Percentiles rank a stretch among this genome's conserved stretches.
phyloP scores from a whole-genome alignment of 2,329 filamentous ascomycete species.

The Aspergillus awamori region DNA sequence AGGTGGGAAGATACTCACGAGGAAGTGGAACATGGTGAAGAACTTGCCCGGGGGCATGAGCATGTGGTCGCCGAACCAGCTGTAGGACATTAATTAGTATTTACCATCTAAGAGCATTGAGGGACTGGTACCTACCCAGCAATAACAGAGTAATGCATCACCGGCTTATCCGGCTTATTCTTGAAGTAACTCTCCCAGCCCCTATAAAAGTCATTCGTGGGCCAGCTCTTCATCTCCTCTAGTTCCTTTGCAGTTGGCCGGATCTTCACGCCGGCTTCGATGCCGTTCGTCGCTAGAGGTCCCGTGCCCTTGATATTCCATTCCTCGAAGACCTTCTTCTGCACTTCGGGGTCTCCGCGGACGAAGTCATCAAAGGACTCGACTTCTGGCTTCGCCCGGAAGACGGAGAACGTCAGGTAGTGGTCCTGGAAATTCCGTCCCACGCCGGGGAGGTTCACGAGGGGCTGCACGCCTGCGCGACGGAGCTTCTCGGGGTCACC shows the following conservation, averaged over 20 bases:
- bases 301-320: constrained; percentile 81
- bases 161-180: constrained; percentile 81
- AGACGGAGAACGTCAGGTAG: constrained; percentile 71
- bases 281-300: constrained; percentile 75
- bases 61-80: constrained; percentile 54
- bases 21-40: constrained; percentile 83
- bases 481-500: constrained; percentile 73
- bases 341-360: constrained; percentile 70
- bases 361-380: constrained; percentile 82
- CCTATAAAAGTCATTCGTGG: constrained; percentile 67
- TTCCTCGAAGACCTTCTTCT: constrained; percentile 74
- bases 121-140: constrained; percentile 51
- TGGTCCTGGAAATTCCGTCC: constrained; percentile 78
- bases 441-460: constrained; percentile 72
- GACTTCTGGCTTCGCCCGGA: constrained; percentile 71
- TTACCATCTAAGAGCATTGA: background rate
- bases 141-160: constrained; percentile 83
- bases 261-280: constrained; percentile 79
- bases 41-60: constrained; percentile 74
- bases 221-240: constrained; percentile 70
- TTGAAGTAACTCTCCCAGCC: constrained; percentile 84
- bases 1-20: constrained; percentile 39
- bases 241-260: constrained; percentile 71
- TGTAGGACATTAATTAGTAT: constrained; percentile 20
- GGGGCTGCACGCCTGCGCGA: constrained; percentile 67